Evolutionary conservation across 306 rosid species (phyloP).

Genomic region (peach (Prunus persica)): Prunus_persica_NCBIv2 NC_034014.1:76501-77000

Average conservation of each 20-base stretch:
- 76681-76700: slow-evolving; percentile 68
- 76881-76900: slow-evolving; percentile 94
- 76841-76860: slow-evolving; percentile 86
- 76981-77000: slow-evolving; percentile 96
- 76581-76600: slow-evolving; percentile 39
- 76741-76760: slow-evolving; percentile 93
- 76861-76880: slow-evolving; percentile 66
- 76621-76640: slow-evolving; percentile 42
- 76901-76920: slow-evolving; percentile 82
- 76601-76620: slow-evolving; percentile 38
- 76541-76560: slow-evolving; percentile 98
- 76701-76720: slow-evolving; percentile 81
- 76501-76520: neutral
- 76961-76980: slow-evolving; percentile 77
- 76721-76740: slow-evolving; percentile 85
- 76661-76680: slow-evolving; percentile 98
- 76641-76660: slow-evolving; percentile 88
- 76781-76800: slow-evolving; percentile 63
- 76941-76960: slow-evolving; percentile 89
- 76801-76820: slow-evolving; percentile 68
- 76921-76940: slow-evolving; percentile 87
- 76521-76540: slow-evolving; percentile 17
- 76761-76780: slow-evolving; percentile 84
- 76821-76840: slow-evolving; percentile 51
- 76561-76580: slow-evolving; percentile 71